Evolutionary conservation across 306 rosid genomes (phyloP), one percentile per base, ranked within the genome.

Genomic region (Corylus heterophylla): DNA sequence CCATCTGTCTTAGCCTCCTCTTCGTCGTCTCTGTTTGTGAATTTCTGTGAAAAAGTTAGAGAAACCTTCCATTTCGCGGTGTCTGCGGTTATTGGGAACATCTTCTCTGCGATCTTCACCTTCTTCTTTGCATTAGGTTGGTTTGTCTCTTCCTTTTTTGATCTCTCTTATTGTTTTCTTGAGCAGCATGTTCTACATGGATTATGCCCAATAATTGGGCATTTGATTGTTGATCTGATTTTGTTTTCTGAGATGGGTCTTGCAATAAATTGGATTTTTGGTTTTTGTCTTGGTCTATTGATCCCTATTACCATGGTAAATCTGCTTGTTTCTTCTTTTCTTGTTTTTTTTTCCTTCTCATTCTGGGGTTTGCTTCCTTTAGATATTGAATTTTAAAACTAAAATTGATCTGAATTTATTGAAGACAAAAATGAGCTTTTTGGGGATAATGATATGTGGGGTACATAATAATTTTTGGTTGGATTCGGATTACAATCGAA

Each of bases 71-170:
- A 82, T 58, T 92, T 90, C 52, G 98, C 97, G 11, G 74, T 93
- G 59, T 90, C 94, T 75, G 99, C 87, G 8, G 75, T 96, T 50
- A 78, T 96, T 78, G 96, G 96, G 56, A 96, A 91, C 84, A 83
- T 96, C 75, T 90, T 96, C 78, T 93, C 99, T 25, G 99, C 97
- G 89, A 96, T 96, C 92, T 86, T 96, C 86, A 96, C 99, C 59
- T 93, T 96, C 73, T 95, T 91, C 88, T 96, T 96, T 69, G 99
- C 99, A 31, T 83, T 96, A 86, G 99, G 99, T 96, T 79, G 10
- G 88, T 78, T 42, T 61, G 35, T 52, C 16, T 39, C 29, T 37
- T 14, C 54, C 14, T 31, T 14, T 66, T 61, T 16, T 7, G 8
- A 27, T 76, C 62, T 12, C 58, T 45, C 73, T 10, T 42, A 10